Evolutionary conservation across 73 alveolate species (phyloP), one percentile per base, ranked within the genome.

Genomic region (Tetrahymena elliotti): DNA sequence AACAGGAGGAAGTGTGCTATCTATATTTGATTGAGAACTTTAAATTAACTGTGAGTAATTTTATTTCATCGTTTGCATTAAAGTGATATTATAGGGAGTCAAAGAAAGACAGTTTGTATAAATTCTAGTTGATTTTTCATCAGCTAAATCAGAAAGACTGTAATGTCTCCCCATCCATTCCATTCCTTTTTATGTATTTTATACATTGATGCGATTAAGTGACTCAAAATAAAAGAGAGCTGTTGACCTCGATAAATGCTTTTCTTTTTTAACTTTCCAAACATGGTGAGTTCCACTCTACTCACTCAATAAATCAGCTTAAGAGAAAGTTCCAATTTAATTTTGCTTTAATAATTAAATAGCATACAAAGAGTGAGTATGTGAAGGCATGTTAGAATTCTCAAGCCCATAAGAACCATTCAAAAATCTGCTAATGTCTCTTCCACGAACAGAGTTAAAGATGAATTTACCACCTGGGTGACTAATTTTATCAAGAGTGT

Each of bases 381-480:
- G 54, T 5, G 93, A 22, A 37, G 52, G 54, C 93, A 84, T 84
- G 11, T 84, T 84, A 37, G 93, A 27, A 12, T 35, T 37, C 47
- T 96, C 98, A 83, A 96, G 18, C 0, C 93, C 31, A 41, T 96
- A 96, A 13, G 97, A 96, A 10, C 98, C 98, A 53, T 84, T 93
- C 84, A 96, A 54, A 54, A 93, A 96, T 41, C 96, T 96, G 53
- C 96, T 68, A 37, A 96, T 83, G 7, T 96, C 98, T 68, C 94
- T 96, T 24, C 98, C 98, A 31, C 68, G 94, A 41, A 83, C 94
- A 9, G 84, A 53, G 27, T 95, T 93, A 18, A 96, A 83, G 33
- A 95, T 94, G 95, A 96, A 96, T 53, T 94, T 84, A 6, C 96
- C 96, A 4, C 98, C 98, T 34, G 98, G 98, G 47, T 96, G 98